Conservation (phyloP, 2,329 filamentous ascomycete species). For the Arthrobotrys sinensis region DNA sequence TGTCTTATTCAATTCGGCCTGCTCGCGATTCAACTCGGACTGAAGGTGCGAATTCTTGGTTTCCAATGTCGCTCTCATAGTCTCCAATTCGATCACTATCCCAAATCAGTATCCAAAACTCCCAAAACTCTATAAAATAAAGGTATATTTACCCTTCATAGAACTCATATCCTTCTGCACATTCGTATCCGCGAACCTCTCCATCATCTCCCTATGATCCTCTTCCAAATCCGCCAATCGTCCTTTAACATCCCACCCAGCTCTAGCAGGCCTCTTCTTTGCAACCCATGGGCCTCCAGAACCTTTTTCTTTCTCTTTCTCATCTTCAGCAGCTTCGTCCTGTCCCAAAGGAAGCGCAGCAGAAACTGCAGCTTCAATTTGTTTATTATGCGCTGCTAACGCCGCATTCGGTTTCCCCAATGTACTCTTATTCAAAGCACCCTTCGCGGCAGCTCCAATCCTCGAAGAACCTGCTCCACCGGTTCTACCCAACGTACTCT, state of each 20-base stretch:
- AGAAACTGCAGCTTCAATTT: conserved; percentile 2
- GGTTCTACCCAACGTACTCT: conserved; percentile 22
- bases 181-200: conserved; percentile 80
- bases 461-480: conserved; percentile 23
- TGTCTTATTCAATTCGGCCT: conserved; percentile 77
- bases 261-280: conserved; percentile 65
- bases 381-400: conserved; percentile 31
- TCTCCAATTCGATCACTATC: conserved; percentile 74
- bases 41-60: conserved; percentile 66
- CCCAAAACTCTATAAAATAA: not conserved
- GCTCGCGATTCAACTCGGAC: conserved; percentile 62
- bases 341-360: conserved; percentile 19
- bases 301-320: conserved; percentile 10
- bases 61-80: conserved; percentile 70
- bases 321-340: conserved; percentile 36
- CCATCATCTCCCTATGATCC: conserved; percentile 72
- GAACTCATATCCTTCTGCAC: conserved; percentile 83
- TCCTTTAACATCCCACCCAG: conserved; percentile 85
- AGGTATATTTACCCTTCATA: conserved; percentile 74
- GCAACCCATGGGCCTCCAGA: conserved; percentile 1
- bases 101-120: conserved; percentile 22
- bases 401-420: conserved; percentile 33
- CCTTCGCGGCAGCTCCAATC: conserved; percentile 20
- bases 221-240: conserved; percentile 83
- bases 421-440: conserved; percentile 18